phyloP scores from a whole-genome alignment of 345 rosid genomes.

The Eucalyptus microcorys region DNA sequence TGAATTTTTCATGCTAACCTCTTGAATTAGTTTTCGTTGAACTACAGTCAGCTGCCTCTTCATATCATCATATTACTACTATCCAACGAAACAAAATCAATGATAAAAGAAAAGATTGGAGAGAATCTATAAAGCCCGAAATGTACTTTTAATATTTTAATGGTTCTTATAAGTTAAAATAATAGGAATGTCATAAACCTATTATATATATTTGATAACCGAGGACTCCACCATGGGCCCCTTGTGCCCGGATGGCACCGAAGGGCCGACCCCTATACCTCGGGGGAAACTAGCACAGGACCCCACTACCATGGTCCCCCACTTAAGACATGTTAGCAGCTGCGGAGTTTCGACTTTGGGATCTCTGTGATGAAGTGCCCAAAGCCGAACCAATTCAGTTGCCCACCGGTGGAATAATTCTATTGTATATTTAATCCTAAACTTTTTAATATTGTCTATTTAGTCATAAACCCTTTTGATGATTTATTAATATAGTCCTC shows the following conservation, averaged over 20 bases:
- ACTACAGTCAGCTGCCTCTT: not conserved
- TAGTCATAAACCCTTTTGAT: not conserved
- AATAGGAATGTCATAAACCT: accelerated
- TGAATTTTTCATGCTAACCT: not conserved
- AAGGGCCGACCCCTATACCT: too few relatives aligned
- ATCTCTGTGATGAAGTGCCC: too few relatives aligned
- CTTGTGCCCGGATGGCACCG: too few relatives aligned
- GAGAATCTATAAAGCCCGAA: not conserved
- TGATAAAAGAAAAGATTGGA: not conserved
- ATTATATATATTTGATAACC: too few relatives aligned
- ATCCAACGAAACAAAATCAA: not conserved
- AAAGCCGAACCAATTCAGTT: too few relatives aligned
- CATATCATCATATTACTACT: not conserved
- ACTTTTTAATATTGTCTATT: not conserved
- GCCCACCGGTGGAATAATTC: too few relatives aligned
- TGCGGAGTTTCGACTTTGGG: too few relatives aligned
- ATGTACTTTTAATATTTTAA: not conserved
- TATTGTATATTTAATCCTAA: not conserved
- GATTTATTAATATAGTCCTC: not conserved
- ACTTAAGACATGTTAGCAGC: too few relatives aligned
- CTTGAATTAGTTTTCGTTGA: not conserved
- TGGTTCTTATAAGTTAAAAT: not conserved
- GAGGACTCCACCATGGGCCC: too few relatives aligned
- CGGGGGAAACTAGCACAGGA: too few relatives aligned
- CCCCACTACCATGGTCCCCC: too few relatives aligned